A percentile compares a stretch with the other conserved stretches of the same genome.
Conservation (phyloP, 2,329 filamentous ascomycete genomes). For the Penicillium sp. region DNA sequence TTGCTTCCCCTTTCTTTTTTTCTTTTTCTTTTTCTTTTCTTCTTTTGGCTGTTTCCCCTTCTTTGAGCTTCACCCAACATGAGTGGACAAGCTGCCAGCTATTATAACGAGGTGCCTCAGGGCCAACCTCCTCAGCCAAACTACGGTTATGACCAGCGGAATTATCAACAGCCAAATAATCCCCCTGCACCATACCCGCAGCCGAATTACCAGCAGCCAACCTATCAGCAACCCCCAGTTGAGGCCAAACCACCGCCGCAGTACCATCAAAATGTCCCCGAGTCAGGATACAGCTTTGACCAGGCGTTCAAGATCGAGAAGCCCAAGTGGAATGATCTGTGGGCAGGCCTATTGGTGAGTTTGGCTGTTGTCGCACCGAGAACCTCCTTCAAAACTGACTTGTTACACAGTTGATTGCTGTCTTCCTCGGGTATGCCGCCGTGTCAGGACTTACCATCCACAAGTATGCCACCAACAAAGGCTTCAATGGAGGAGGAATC, state of each 20-base stretch:
- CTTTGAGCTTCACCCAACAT: constrained; percentile 16
- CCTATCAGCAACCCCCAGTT: constrained; percentile 13
- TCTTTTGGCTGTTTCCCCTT: neutral
- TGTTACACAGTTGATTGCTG: constrained; percentile 59
- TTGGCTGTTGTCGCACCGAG: neutral
- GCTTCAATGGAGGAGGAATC: constrained; percentile 68
- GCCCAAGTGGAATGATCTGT: constrained; percentile 87
- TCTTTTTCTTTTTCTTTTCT: no score
- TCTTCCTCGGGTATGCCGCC: constrained; percentile 70
- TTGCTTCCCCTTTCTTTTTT: neutral
- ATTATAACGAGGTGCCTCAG: constrained; percentile 31
- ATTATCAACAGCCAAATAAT: constrained; percentile 14
- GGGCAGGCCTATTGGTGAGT: constrained; percentile 75
- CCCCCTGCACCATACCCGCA: neutral
- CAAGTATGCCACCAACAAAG: constrained; percentile 66
- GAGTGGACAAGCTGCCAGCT: constrained; percentile 40
- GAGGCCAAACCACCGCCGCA: constrained; percentile 23
- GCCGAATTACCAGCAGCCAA: constrained; percentile 2
- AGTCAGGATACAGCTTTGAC: constrained; percentile 57
- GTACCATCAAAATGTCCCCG: constrained; percentile 28
- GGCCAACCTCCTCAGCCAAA: constrained; percentile 15
- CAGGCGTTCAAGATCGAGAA: constrained; percentile 77
- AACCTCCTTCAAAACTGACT: neutral
- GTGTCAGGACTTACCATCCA: constrained; percentile 74
- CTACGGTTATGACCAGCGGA: constrained; percentile 16